A percentile compares a stretch with the other conserved stretches of the same genome.
These are phyloP conservation scores for Lentinula aciculospora DNA, from an alignment of 768 basidiomycete species.

Conservation along the genomic window DNA sequence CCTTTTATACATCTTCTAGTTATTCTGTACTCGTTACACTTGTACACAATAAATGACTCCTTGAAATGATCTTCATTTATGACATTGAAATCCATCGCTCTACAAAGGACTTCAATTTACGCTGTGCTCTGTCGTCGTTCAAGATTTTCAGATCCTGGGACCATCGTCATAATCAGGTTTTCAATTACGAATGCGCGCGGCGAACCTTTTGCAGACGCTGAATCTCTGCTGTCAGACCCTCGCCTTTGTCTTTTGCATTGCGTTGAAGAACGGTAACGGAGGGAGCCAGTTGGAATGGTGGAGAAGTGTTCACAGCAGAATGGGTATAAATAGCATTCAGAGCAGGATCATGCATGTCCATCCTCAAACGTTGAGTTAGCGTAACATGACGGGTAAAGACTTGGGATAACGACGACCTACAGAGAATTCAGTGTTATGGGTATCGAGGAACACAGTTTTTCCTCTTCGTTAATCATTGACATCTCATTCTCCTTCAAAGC, in stretches of 20 bases:
- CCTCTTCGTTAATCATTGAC: slow-evolving; percentile 11
- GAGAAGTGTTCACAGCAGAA: slow-evolving; percentile 21
- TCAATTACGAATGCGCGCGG: neutral
- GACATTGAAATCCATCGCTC: slow-evolving; percentile 10
- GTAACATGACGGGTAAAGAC: neutral
- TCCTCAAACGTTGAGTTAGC: slow-evolving; percentile 7
- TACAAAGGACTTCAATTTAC: slow-evolving; percentile 13
- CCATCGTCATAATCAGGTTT: neutral
- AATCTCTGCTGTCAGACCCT: slow-evolving; percentile 12
- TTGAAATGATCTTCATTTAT: too few relatives aligned
- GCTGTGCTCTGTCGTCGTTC: slow-evolving; percentile 7
- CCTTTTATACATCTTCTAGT: neutral
- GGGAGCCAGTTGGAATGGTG: slow-evolving; percentile 17
- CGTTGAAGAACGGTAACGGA: slow-evolving; percentile 10
- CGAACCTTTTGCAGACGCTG: slow-evolving; percentile 18
- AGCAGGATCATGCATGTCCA: slow-evolving; percentile 13
- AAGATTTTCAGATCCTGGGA: slow-evolving; percentile 1
- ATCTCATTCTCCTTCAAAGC: slow-evolving; percentile 9
- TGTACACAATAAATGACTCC: neutral
- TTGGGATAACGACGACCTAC: slow-evolving; percentile 12
- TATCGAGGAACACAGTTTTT: slow-evolving; percentile 11
- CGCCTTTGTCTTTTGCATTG: slow-evolving; percentile 15
- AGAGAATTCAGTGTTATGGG: slow-evolving; percentile 12
- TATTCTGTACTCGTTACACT: too few relatives aligned
- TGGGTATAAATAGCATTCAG: slow-evolving; percentile 17